Evolutionary conservation across 2,329 filamentous ascomycete genomes (phyloP).

Genomic region (Ilyonectria robusta): DNA sequence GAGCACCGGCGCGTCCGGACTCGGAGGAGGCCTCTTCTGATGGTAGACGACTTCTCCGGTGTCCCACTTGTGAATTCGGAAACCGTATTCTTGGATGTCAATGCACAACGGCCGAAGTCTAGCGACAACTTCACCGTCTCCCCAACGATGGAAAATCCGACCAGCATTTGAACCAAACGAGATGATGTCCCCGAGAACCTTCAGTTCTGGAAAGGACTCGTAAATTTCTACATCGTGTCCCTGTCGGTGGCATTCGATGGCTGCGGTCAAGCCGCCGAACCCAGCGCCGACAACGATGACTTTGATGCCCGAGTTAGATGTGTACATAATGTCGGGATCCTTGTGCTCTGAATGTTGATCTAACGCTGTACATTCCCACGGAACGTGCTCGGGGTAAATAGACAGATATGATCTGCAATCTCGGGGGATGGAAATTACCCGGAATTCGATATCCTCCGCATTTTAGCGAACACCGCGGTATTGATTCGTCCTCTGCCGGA

Average conservation of each 20-base stretch:
- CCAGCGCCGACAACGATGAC: slow-evolving; percentile 53
- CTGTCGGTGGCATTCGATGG: slow-evolving; percentile 74
- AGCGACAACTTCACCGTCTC: slow-evolving; percentile 57
- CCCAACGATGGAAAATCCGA: slow-evolving; percentile 73
- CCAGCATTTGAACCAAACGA: slow-evolving; percentile 69
- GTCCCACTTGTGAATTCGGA: slow-evolving; percentile 74
- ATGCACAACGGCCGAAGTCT: slow-evolving; percentile 41
- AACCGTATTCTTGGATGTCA: slow-evolving; percentile 61
- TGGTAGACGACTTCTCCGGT: slow-evolving; percentile 72
- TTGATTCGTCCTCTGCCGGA: not conserved
- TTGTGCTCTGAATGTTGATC: not conserved
- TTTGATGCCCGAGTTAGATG: slow-evolving; percentile 31
- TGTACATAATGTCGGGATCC: slow-evolving; percentile 17
- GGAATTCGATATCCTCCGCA: slow-evolving; percentile 8
- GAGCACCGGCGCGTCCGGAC: slow-evolving; percentile 52
- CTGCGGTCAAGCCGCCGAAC: slow-evolving; percentile 73
- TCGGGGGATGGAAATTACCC: not conserved
- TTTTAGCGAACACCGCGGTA: not conserved
- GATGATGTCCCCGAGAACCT: slow-evolving; percentile 73
- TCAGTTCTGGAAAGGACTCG: slow-evolving; percentile 70
- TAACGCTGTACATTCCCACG: not conserved
- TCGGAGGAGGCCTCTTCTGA: slow-evolving; percentile 57
- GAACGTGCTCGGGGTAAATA: not conserved
- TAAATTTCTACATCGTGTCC: slow-evolving; percentile 72
- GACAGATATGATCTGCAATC: not conserved